A percentile compares a stretch with the other conserved stretches of the same genome.
Conservation (phyloP, 78 protist genomes). For the Mantamonas sphyraenae region DNA sequence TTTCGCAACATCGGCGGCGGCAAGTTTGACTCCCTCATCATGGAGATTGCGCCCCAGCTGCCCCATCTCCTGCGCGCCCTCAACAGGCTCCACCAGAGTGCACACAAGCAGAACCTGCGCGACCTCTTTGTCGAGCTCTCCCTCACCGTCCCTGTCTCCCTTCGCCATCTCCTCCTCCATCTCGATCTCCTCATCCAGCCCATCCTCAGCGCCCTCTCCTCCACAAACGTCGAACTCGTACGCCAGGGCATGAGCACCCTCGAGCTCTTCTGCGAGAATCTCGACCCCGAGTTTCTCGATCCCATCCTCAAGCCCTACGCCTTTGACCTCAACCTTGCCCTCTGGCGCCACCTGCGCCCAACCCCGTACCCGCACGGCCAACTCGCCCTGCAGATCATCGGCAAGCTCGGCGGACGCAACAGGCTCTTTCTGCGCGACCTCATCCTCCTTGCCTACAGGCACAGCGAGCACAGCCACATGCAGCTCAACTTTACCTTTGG, state of each 20-base stretch:
- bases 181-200: slow-evolving; percentile 66
- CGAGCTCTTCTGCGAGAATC: slow-evolving; percentile 70
- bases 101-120: slow-evolving; percentile 19
- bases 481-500: slow-evolving; percentile 12
- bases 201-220: slow-evolving; percentile 56
- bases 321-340: slow-evolving; percentile 26
- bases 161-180: slow-evolving; percentile 59
- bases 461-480: slow-evolving; percentile 9
- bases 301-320: slow-evolving; percentile 42
- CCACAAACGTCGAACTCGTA: slow-evolving; percentile 26
- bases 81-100: slow-evolving; percentile 23
- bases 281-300: slow-evolving; percentile 62
- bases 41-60: slow-evolving; percentile 64
- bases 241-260: slow-evolving; percentile 59
- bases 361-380: slow-evolving; percentile 50
- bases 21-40: slow-evolving; percentile 61
- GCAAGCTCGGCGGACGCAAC: slow-evolving; percentile 90
- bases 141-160: slow-evolving; percentile 77
- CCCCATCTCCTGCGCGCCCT: slow-evolving; percentile 54
- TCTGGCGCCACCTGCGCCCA: slow-evolving; percentile 55
- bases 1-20: slow-evolving; percentile 63
- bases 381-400: slow-evolving; percentile 73
- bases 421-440: slow-evolving; percentile 42
- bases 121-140: slow-evolving; percentile 78
- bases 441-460: slow-evolving; percentile 1